A percentile compares a stretch with the other conserved stretches of the same genome.
Conservation (phyloP, 129 eudicot species). For the Erigeron canadensis region DNA sequence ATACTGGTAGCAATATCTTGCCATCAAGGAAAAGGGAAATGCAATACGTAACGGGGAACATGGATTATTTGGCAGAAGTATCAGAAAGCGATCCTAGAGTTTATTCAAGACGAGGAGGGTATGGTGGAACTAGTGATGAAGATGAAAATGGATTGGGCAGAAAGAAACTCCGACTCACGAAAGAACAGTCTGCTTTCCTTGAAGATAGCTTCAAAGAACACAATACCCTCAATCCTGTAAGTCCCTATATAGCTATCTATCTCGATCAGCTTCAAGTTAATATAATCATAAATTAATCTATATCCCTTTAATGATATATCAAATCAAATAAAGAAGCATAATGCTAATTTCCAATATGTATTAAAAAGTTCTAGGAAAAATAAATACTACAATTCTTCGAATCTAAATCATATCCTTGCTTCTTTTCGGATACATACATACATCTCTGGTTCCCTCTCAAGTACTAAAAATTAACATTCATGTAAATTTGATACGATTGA, state of each 20-base stretch:
- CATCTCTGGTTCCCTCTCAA: background rate
- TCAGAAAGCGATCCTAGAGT: constrained; percentile 41
- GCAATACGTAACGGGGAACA: constrained; percentile 8
- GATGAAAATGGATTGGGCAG: constrained; percentile 43
- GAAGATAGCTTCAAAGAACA: constrained; percentile 90
- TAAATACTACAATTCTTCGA: background rate
- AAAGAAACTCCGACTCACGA: constrained; percentile 68
- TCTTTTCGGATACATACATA: background rate
- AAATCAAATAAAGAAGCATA: background rate
- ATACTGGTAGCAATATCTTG: constrained; percentile 27
- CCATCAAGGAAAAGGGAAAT: constrained; percentile 8
- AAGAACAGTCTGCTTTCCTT: constrained; percentile 83
- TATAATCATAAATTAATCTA: background rate
- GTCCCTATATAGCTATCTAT: no score
- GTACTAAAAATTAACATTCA: no score
- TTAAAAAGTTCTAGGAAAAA: no score
- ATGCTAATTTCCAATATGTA: no score
- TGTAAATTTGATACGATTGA: no score
- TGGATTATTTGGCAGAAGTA: constrained; percentile 25
- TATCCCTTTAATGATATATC: background rate
- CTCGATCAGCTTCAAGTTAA: background rate
- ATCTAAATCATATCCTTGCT: background rate
- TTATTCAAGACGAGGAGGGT: constrained; percentile 32
- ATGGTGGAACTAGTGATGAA: constrained; percentile 56
- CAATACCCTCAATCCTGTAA: constrained; percentile 80